A percentile compares a stretch with the other conserved stretches of the same genome.
These are phyloP conservation scores for Bjerkandera adusta DNA, from an alignment of 1,284 basidiomycete species.

Conservation along the genomic window DNA sequence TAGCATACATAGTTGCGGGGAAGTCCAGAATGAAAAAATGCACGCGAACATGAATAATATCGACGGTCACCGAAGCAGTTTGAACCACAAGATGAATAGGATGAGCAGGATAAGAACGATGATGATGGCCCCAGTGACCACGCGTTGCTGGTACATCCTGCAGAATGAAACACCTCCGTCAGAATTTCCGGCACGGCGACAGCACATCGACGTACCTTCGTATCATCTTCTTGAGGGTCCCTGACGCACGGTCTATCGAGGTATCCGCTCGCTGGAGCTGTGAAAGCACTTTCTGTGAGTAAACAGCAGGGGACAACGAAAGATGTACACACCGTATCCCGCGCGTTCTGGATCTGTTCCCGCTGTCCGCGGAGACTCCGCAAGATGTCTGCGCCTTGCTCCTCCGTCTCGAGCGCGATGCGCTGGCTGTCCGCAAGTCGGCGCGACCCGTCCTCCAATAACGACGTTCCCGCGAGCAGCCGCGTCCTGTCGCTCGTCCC, in stretches of 20 bases:
- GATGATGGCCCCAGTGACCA: slow-evolving; percentile 70
- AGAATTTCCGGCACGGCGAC: too few species aligned
- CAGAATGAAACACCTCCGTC: slow-evolving; percentile 29
- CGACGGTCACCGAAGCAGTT: slow-evolving; percentile 41
- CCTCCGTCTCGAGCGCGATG: slow-evolving; percentile 94
- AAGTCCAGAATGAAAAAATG: slow-evolving; percentile 1
- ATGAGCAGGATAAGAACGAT: slow-evolving; percentile 69
- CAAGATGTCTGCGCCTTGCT: slow-evolving; percentile 92
- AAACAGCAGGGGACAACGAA: slow-evolving; percentile 11
- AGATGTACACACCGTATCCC: slow-evolving; percentile 66
- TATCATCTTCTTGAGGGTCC: slow-evolving; percentile 77
- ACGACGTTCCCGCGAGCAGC: slow-evolving; percentile 70
- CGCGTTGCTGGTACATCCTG: slow-evolving; percentile 83
- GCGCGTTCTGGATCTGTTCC: slow-evolving; percentile 93
- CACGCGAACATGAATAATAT: not conserved
- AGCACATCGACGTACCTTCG: slow-evolving; percentile 68
- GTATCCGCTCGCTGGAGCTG: slow-evolving; percentile 71
- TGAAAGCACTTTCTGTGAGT: not conserved
- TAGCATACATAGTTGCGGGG: slow-evolving; percentile 6
- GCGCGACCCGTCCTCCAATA: slow-evolving; percentile 73
- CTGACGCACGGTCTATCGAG: slow-evolving; percentile 71
- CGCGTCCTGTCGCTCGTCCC: slow-evolving; percentile 71
- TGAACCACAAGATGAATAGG: slow-evolving; percentile 69
- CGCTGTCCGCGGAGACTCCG: slow-evolving; percentile 84
- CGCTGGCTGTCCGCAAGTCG: slow-evolving; percentile 89